Conservation (phyloP, 2,329 filamentous ascomycete genomes). For the Mariannaea sp. region DNA sequence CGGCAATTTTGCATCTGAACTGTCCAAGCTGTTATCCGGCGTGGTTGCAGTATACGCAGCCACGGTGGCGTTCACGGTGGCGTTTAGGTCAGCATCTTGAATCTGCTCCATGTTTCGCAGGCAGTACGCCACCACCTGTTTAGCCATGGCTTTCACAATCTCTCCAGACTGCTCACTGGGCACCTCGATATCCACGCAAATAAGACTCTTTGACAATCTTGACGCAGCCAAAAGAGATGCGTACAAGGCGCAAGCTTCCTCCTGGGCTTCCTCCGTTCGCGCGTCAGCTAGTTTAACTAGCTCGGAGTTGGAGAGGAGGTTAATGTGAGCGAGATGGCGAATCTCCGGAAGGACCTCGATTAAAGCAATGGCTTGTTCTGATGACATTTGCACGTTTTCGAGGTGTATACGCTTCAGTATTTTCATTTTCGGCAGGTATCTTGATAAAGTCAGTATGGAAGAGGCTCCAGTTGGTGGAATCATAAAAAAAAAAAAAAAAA, state of each 20-base stretch:
- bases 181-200: constrained; percentile 91
- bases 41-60: constrained; percentile 50
- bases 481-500: too few relatives aligned
- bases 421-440: constrained; percentile 78
- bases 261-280: constrained; percentile 77
- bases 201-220: constrained; percentile 78
- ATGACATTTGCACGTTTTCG: constrained; percentile 78
- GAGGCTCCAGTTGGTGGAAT: not conserved
- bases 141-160: constrained; percentile 87
- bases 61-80: constrained; percentile 51
- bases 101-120: constrained; percentile 86
- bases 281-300: constrained; percentile 74
- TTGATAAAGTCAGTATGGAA: constrained; percentile 36
- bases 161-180: constrained; percentile 83
- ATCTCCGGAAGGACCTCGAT: constrained; percentile 90
- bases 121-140: constrained; percentile 93
- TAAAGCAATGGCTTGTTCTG: constrained; percentile 88
- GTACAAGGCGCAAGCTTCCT: constrained; percentile 93
- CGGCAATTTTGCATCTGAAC: constrained; percentile 38
- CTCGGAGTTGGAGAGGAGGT: constrained; percentile 79
- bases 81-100: constrained; percentile 66
- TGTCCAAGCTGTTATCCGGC: constrained; percentile 44
- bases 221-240: constrained; percentile 89
- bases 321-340: constrained; percentile 80
- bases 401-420: constrained; percentile 84